Conservation (phyloP, 1,284 basidiomycete genomes). For the Moesziomyces parantarcticus region DNA sequence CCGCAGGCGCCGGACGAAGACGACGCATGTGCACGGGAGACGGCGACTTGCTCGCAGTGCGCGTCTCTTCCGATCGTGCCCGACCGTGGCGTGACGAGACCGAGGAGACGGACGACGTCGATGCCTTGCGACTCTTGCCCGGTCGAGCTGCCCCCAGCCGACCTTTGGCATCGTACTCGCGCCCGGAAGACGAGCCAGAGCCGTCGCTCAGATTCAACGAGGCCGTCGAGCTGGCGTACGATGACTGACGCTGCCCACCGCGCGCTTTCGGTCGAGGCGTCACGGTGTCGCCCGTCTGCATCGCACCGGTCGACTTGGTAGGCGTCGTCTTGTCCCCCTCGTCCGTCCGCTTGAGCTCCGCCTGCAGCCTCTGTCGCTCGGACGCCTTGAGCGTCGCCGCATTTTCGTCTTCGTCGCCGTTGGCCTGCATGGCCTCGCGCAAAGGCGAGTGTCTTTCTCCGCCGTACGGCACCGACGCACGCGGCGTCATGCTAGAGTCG, state of each 20-base stretch:
- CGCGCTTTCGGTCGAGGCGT: conserved; percentile 25
- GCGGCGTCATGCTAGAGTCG: conserved; percentile 48
- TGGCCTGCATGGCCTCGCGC: not conserved
- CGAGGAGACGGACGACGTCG: conserved; percentile 3
- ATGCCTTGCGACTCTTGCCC: conserved; percentile 18
- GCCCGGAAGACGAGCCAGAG: conserved; percentile 31
- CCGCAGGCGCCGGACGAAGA: conserved; percentile 4
- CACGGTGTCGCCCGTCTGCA: conserved; percentile 2
- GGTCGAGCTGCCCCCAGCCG: conserved; percentile 10
- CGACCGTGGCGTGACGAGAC: conserved; percentile 12
- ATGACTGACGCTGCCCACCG: conserved; percentile 15
- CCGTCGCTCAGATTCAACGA: conserved; percentile 23
- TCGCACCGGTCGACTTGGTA: conserved; percentile 6
- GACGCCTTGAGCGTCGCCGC: conserved; percentile 49
- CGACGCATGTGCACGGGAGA: conserved; percentile 16
- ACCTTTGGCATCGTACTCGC: conserved; percentile 29
- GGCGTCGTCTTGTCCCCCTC: conserved; percentile 19
- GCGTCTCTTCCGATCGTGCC: conserved; percentile 28
- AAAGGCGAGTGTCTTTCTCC: conserved; percentile 4
- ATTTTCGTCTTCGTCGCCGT: conserved; percentile 24
- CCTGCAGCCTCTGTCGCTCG: conserved; percentile 41
- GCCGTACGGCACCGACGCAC: conserved; percentile 27
- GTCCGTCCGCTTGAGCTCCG: conserved; percentile 22
- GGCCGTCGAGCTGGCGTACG: conserved; percentile 24
- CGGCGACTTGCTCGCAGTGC: conserved; percentile 1